A percentile compares a stretch with the other conserved stretches of the same genome.
Conservation (phyloP, 257 asterid species). For the Lantana camara region DNA sequence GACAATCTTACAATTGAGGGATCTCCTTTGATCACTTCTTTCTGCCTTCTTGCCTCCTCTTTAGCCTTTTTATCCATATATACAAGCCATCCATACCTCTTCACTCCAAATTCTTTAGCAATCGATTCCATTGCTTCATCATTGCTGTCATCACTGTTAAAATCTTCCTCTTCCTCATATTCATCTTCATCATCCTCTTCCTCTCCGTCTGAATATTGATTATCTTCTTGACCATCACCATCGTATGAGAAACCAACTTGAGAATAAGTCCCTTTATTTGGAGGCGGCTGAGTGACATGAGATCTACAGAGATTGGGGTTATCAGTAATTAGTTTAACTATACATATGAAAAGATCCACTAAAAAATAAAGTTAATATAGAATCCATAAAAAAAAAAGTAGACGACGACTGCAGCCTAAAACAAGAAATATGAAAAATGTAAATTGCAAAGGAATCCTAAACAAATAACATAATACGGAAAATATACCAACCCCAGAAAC, state of each 20-base stretch:
- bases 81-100: conserved; percentile 96
- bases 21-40: conserved; percentile 96
- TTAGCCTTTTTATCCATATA: conserved; percentile 98
- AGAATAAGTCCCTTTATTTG: conserved; percentile 85
- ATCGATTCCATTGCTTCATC: conserved; percentile 95
- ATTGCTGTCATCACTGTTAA: conserved; percentile 94
- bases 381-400: neutral
- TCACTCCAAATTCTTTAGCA: conserved; percentile 95
- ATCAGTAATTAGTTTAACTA: conserved; percentile 26
- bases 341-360: neutral
- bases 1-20: conserved; percentile 81
- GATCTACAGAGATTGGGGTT: conserved; percentile 45
- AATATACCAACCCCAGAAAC: neutral
- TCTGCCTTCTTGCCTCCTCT: conserved; percentile 93
- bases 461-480: neutral
- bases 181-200: conserved; percentile 89
- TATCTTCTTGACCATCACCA: conserved; percentile 69
- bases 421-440: neutral
- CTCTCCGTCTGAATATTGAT: conserved; percentile 70
- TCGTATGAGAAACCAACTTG: conserved; percentile 98
- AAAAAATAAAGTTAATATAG: neutral
- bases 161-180: conserved; percentile 78
- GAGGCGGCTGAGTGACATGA: conserved; percentile 61
- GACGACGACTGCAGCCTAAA: neutral
- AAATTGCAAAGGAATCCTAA: neutral